Percentiles rank a stretch among this genome's conserved stretches.
Conservation (phyloP, 345 rosid species). For the Citrus cavaleriei region DNA sequence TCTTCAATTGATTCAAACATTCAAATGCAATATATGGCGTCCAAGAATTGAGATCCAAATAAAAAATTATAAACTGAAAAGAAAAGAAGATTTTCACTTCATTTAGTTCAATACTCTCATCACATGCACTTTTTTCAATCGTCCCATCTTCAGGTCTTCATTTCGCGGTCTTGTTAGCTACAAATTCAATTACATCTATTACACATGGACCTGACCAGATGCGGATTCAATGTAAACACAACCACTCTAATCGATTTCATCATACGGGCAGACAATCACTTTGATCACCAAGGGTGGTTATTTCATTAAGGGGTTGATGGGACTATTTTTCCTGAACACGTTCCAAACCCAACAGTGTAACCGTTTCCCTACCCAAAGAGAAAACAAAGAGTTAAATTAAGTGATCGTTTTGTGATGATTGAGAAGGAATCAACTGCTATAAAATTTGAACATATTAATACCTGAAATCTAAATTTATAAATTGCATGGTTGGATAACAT, state of each 20-base stretch:
- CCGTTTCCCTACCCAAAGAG: slow-evolving; percentile 68
- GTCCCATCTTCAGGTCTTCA: background rate
- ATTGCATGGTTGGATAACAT: background rate
- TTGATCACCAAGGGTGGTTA: background rate
- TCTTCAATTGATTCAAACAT: background rate
- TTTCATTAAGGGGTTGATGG: slow-evolving; percentile 43
- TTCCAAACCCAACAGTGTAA: slow-evolving; percentile 85
- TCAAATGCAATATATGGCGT: background rate
- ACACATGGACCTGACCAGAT: background rate
- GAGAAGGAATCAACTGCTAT: background rate
- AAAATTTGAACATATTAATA: background rate
- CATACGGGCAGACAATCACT: background rate
- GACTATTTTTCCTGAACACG: slow-evolving; percentile 74
- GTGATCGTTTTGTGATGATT: background rate
- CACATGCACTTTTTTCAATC: background rate
- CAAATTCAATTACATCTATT: background rate
- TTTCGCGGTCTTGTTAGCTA: background rate
- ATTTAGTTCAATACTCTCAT: background rate
- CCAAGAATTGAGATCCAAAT: background rate
- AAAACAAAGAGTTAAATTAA: slow-evolving; percentile 2
- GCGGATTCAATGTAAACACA: background rate
- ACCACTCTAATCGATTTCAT: background rate
- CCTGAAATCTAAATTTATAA: background rate
- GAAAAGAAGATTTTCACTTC: background rate
- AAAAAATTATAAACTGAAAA: background rate